Base-by-base conservation (phyloP, 257 asterid genomes). In the Thymus quinquecostatus region DNA sequence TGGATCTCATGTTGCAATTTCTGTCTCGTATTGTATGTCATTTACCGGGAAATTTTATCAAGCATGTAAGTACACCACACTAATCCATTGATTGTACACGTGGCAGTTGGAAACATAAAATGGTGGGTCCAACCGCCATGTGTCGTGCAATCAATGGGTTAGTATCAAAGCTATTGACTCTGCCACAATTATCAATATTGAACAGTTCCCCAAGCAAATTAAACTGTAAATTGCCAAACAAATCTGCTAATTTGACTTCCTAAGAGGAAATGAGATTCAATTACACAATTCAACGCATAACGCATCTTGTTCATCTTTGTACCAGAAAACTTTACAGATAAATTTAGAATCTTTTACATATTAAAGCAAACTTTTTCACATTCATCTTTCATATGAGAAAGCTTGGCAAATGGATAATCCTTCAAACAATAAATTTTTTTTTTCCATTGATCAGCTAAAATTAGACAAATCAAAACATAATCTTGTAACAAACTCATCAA, bases 401-500 rank as follows among this genome's bases (percentile, higher is more conserved):
- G 27, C 66, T 36, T 40, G 21, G n/a, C 66, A 60, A 38, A 14
- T 1, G n/a, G n/a, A 63, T 50, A 54, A 36, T 34, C 64, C 36
- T 60, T 45, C 44, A 32, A 78, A 51, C 3, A 55, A 7, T 10
- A 63, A 63, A 21, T 21, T 21, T 21, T 21, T 21, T 3, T 9
- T 29, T 48, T 65, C 36, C 76, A 68, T n/a, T 44, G 8, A 47
- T 62, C 64, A 44, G 61, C 77, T 49, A 70, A 29, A 32, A 28
- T 44, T 7, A 60, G 68, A 41, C 50, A 44, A 69, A 13, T n/a
- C 6, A 12, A 57, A 62, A 33, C 6, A 12, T 38, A 69, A 60
- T 56, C 79, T 27, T 10, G 64, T 41, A 27, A 14, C 50, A 21
- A 55, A 8, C 65, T 27, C 11, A 51, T 6, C 1, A 51, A 21